Conservation (phyloP, 768 basidiomycete species). For the Mycena albidolilacea region DNA sequence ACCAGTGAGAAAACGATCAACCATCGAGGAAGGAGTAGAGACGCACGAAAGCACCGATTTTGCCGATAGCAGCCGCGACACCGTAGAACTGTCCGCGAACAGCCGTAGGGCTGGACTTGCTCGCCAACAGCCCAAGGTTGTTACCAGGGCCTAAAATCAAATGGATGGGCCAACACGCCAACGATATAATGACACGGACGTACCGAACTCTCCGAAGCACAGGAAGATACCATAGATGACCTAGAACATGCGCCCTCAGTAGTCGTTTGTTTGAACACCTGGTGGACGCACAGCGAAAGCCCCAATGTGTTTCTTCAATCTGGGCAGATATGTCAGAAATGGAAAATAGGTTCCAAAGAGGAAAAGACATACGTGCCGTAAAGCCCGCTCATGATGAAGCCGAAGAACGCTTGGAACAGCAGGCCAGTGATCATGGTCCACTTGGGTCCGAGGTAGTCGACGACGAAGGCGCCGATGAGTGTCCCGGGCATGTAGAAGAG, state of each 20-base stretch:
- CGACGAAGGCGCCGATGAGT: constrained; percentile 79
- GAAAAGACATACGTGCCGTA: constrained; percentile 64
- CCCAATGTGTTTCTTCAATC: constrained; percentile 75
- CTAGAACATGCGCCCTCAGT: constrained; percentile 46
- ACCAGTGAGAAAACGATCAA: neutral
- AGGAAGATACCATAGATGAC: constrained; percentile 94
- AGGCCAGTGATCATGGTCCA: constrained; percentile 73
- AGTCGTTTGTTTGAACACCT: neutral
- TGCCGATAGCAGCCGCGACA: constrained; percentile 87
- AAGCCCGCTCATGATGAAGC: constrained; percentile 92
- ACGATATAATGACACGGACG: constrained; percentile 32
- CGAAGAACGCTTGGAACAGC: constrained; percentile 76
- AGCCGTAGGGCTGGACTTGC: constrained; percentile 89
- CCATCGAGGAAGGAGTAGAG: neutral
- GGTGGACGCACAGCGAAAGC: constrained; percentile 74
- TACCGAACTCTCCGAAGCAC: constrained; percentile 88
- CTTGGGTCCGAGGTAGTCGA: constrained; percentile 84
- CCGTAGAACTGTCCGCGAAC: constrained; percentile 91
- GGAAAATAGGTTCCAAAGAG: neutral
- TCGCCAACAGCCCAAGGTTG: constrained; percentile 86
- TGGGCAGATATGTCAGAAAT: constrained; percentile 38
- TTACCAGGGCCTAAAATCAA: constrained; percentile 79
- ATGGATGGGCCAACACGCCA: constrained; percentile 6
- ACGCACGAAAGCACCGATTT: constrained; percentile 82
- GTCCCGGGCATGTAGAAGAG: constrained; percentile 68